Base-by-base conservation (phyloP, 2,329 filamentous ascomycete species). In the Claviceps arundinis region DNA sequence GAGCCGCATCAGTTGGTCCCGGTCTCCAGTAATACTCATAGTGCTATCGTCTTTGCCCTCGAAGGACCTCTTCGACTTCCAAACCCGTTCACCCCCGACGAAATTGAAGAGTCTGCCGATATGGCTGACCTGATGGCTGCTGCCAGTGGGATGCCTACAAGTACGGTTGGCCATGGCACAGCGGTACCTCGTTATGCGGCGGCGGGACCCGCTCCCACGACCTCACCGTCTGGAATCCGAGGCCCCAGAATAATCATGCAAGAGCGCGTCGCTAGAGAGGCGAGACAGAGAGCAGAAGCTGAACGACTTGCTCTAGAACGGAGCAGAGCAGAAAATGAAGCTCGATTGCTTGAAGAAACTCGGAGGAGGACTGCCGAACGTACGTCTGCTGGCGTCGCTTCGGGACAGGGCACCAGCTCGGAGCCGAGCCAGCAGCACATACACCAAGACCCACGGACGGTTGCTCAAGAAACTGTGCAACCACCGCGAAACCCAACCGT, bases 201-300 rank as follows among this genome's bases (percentile, higher is more conserved):
- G 2, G 70, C 72, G n/a, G 68, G 72, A 2, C 73, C 77, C 37
- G 68, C 69, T 19, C 74, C 76, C 51, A 74, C 74, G 26, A 73
- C 75, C 58, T 80, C 78, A 14, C 77, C 77, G 9, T 75, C 76
- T 54, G 82, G 85, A 26, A 86, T 96, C 55, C 81, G 85, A 59
- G 90, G 89, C 38, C 91, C 91, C 16, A 82, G 86, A 57, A 86
- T 91, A 70, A 91, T 97, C 61, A 95, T 96, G 90, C 82, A 87
- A 67, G 84, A 90, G 65, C 83, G 90, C 52, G 78, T 80, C 52
- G 86, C 87, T 57, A 79, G 90, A 56, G 88, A 94, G 66, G 81
- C 84, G 26, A 74, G 84, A 53, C 78, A 81, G 56, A 77, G 78
- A 59, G 83, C 83, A 45, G 82, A 87, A 63, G 77, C 78, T 44